Evolutionary conservation across 1,284 basidiomycete genomes (phyloP), one percentile per base, ranked within the genome.

Genomic region (Cystobasidium sp.): DNA sequence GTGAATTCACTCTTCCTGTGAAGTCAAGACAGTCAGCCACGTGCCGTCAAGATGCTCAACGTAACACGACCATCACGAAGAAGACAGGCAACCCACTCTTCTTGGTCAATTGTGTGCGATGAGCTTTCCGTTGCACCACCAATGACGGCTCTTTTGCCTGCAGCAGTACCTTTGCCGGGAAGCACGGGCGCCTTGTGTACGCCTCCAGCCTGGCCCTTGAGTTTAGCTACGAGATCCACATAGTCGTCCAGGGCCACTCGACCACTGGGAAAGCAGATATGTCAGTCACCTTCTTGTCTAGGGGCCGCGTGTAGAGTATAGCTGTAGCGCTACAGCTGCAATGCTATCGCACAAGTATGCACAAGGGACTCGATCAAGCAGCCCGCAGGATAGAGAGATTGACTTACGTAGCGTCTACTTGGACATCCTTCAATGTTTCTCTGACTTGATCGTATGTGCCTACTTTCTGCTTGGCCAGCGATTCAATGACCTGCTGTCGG

Each of bases 241-340:
- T 94, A 99, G 83, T 99, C 96, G 79, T 99, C 97, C 74, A 99
- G 85, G 84, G 98, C 97, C 75, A 99, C 90, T 81, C 94, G 93
- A 47, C 97, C 97, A 6, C 70, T 73, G 51, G 49, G 47, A 51
- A 3, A 51, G 20, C 47, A 20, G 47, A 51, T 51, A 20, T 51
- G 47, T 16, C 3, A 51, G 20, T 51, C 16, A n/a, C n/a, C n/a
- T n/a, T n/a, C n/a, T n/a, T n/a, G n/a, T n/a, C n/a, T n/a, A n/a
- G n/a, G n/a, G n/a, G n/a, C n/a, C n/a, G n/a, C n/a, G n/a, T n/a
- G n/a, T n/a, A n/a, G n/a, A n/a, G n/a, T n/a, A n/a, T n/a, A 51
- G 14, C 47, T 51, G 14, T 51, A 51, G 47, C 47, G 6, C 16
- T 51, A 6, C 3, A 1, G 2, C 47, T 51, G 47, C 3, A 51